Percentiles rank a stretch among this genome's conserved stretches.
These are phyloP conservation scores for Kwoniella sp. DNA, from an alignment of 768 basidiomycete species.

Conservation along the genomic window DNA sequence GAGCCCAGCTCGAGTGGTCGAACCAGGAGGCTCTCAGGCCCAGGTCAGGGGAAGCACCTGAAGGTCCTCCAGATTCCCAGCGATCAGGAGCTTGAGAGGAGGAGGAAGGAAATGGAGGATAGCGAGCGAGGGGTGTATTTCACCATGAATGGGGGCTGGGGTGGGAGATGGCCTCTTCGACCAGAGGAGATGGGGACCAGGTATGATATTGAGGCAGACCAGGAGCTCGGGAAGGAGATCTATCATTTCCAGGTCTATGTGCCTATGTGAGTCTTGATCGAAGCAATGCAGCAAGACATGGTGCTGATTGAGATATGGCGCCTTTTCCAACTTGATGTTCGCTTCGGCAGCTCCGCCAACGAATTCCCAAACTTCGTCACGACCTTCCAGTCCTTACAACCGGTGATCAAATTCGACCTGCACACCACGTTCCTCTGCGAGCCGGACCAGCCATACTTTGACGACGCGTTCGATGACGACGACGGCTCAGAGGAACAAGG, in stretches of 20 bases:
- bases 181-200: background rate
- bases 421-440: slow-evolving; percentile 26
- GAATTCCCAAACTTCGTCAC: slow-evolving; percentile 17
- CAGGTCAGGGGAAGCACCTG: background rate
- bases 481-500: background rate
- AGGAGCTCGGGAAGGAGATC: slow-evolving; percentile 3
- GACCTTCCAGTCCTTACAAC: slow-evolving; percentile 21
- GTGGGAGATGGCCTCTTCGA: slow-evolving; percentile 2
- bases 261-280: slow-evolving; percentile 15
- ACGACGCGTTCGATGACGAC: background rate
- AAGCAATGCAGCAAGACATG: too few relatives aligned
- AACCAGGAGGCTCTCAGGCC: background rate
- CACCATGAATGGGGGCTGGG: background rate
- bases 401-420: slow-evolving; percentile 12
- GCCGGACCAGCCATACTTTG: background rate
- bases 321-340: background rate
- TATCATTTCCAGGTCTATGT: slow-evolving; percentile 15
- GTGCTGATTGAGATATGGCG: too few relatives aligned
- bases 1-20: background rate
- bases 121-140: background rate
- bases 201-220: slow-evolving; percentile 17
- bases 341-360: slow-evolving; percentile 9
- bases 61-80: slow-evolving; percentile 11
- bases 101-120: background rate
- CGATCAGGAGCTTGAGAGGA: slow-evolving; percentile 9